phyloP scores from a whole-genome alignment of 495 filamentous ascomycete species.

The Jackrogersella multiformis region DNA sequence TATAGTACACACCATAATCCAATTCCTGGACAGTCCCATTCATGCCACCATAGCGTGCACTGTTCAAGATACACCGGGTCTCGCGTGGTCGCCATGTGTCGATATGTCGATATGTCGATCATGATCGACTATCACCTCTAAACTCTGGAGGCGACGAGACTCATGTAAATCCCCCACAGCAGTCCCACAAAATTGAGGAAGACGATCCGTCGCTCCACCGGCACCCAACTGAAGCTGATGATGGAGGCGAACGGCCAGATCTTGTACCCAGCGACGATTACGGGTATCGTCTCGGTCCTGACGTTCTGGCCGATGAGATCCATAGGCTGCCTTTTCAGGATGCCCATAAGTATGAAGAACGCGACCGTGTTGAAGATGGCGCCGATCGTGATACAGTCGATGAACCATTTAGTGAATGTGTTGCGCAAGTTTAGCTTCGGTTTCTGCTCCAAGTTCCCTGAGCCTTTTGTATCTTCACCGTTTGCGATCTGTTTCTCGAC shows the following conservation, averaged over 20 bases:
- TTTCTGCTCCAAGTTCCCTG: constrained; percentile 21
- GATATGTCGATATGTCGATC: constrained; percentile 30
- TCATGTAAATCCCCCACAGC: constrained; percentile 51
- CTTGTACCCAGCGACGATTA: constrained; percentile 48
- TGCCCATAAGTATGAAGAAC: constrained; percentile 48
- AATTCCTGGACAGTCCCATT: background rate
- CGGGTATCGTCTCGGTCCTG: constrained; percentile 44
- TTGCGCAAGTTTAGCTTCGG: constrained; percentile 44
- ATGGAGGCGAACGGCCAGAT: constrained; percentile 51
- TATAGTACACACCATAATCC: constrained; percentile 11
- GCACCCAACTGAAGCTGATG: constrained; percentile 47
- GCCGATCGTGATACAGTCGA: constrained; percentile 49
- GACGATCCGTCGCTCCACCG: constrained; percentile 48
- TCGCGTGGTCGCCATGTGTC: constrained; percentile 25
- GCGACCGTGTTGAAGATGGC: constrained; percentile 48
- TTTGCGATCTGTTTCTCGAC: constrained; percentile 39
- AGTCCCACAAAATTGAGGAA: constrained; percentile 49
- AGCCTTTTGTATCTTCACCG: constrained; percentile 14
- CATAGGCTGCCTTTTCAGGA: constrained; percentile 40
- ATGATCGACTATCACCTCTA: constrained; percentile 29
- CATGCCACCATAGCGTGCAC: constrained; percentile 5
- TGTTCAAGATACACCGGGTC: constrained; percentile 24
- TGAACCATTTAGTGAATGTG: constrained; percentile 48
- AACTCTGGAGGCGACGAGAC: constrained; percentile 47
- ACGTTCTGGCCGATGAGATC: constrained; percentile 38